Conservation (phyloP, 83 land plant genomes). For the Thuja plicata region DNA sequence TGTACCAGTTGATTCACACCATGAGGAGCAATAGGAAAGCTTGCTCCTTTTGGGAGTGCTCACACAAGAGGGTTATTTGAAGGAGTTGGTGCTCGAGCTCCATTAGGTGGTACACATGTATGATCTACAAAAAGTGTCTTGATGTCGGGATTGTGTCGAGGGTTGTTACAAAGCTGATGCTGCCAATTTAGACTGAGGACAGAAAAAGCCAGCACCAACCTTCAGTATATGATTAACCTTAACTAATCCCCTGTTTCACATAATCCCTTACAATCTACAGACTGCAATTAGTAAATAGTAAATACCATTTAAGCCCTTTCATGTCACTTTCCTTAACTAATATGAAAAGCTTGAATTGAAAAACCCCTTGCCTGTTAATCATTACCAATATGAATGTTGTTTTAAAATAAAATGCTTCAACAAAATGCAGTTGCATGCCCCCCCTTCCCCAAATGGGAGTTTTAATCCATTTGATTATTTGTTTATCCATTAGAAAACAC, state of each 20-base stretch:
- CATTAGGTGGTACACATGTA: slow-evolving; percentile 43
- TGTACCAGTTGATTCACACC: slow-evolving; percentile 43
- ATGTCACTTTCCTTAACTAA: too few species aligned
- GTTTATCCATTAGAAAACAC: too few species aligned
- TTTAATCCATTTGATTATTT: neutral
- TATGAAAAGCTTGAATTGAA: too few species aligned
- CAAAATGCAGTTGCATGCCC: slow-evolving; percentile 37
- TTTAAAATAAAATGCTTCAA: slow-evolving; percentile 32
- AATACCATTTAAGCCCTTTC: too few species aligned
- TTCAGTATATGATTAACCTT: neutral
- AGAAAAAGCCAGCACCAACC: neutral
- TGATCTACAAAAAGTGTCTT: slow-evolving; percentile 90
- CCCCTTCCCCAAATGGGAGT: slow-evolving; percentile 3
- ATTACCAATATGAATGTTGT: too few species aligned
- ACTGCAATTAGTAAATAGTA: neutral
- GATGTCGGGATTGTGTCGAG: slow-evolving; percentile 89
- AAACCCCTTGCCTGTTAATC: too few species aligned
- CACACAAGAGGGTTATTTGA: slow-evolving; percentile 62
- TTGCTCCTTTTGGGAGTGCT: slow-evolving; percentile 70
- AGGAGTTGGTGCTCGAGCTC: too few species aligned
- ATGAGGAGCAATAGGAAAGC: slow-evolving; percentile 75
- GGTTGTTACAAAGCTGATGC: slow-evolving; percentile 96
- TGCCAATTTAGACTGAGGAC: slow-evolving; percentile 85
- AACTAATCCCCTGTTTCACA: neutral
- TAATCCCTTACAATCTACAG: neutral